Evolutionary conservation across 1,139 yeast genomes (phyloP).

Genomic region (Pichia terricola): DNA sequence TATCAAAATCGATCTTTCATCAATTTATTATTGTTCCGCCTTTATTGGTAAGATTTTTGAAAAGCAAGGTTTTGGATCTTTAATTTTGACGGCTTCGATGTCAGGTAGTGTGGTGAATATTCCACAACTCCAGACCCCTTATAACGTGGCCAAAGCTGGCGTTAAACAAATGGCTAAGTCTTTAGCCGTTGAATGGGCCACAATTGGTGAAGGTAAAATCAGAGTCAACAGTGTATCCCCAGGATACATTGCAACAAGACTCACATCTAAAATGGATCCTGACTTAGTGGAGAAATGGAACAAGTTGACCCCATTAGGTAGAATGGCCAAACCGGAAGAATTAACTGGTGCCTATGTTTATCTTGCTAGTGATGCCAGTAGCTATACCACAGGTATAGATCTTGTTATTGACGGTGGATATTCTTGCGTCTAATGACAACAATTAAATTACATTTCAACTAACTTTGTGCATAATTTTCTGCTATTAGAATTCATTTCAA

Average conservation of each 20-base stretch:
- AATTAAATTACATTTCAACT: neutral
- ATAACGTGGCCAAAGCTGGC: constrained; percentile 52
- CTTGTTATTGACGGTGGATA: constrained; percentile 85
- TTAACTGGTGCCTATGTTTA: constrained; percentile 81
- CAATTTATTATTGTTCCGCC: constrained; percentile 51
- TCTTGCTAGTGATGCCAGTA: constrained; percentile 77
- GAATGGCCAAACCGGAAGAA: constrained; percentile 70
- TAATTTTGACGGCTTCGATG: constrained; percentile 54
- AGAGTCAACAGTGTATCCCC: constrained; percentile 50
- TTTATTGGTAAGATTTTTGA: constrained; percentile 42
- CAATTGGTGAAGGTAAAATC: constrained; percentile 29
- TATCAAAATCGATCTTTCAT: constrained; percentile 42
- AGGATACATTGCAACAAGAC: constrained; percentile 43
- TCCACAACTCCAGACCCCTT: constrained; percentile 48
- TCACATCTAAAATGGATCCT: constrained; percentile 31
- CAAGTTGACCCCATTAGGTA: constrained; percentile 67
- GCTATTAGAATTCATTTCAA: neutral
- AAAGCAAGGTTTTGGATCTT: constrained; percentile 41
- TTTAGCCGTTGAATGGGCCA: constrained; percentile 45
- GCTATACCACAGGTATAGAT: constrained; percentile 80
- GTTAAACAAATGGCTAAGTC: constrained; percentile 45
- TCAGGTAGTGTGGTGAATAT: constrained; percentile 48
- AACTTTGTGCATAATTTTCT: too few relatives aligned
- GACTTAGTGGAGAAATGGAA: constrained; percentile 40
- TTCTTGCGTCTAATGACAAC: constrained; percentile 14